Evolutionary conservation across 768 basidiomycete genomes (phyloP).

Genomic region (Gyrodon lividus): DNA sequence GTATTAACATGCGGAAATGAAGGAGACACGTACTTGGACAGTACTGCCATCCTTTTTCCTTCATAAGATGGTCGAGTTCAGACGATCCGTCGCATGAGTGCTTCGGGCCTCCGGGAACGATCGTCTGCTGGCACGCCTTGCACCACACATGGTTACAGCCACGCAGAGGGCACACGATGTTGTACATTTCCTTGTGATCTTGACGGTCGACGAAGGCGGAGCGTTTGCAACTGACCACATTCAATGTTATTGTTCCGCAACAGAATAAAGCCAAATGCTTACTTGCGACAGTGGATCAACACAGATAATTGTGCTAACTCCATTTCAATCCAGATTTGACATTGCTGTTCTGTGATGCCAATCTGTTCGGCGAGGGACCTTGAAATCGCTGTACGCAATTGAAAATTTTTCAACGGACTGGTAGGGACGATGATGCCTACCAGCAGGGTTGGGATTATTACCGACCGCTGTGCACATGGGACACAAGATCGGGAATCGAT

Average conservation of each 20-base stretch:
- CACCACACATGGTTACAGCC: conserved; percentile 58
- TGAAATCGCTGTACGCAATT: conserved; percentile 35
- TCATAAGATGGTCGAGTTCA: conserved; percentile 54
- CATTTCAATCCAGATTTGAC: conserved; percentile 43
- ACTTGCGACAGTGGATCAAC: conserved; percentile 52
- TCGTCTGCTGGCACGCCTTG: conserved; percentile 51
- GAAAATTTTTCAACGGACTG: background rate
- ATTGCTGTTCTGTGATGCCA: conserved; percentile 45
- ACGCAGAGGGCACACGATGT: conserved; percentile 49
- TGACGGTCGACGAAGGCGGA: conserved; percentile 49
- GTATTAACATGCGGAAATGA: background rate
- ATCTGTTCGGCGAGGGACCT: conserved; percentile 41
- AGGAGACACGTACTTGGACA: conserved; percentile 50
- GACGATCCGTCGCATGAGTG: conserved; percentile 61
- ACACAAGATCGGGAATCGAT: conserved; percentile 59
- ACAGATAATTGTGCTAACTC: conserved; percentile 44
- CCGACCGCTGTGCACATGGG: conserved; percentile 48
- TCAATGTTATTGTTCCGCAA: background rate
- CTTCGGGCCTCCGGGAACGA: conserved; percentile 34
- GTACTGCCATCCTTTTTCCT: conserved; percentile 57
- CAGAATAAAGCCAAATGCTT: conserved; percentile 7
- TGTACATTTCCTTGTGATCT: conserved; percentile 40
- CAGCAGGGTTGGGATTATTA: conserved; percentile 25
- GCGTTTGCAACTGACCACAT: conserved; percentile 43
- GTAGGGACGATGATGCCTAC: conserved; percentile 21